These are phyloP conservation scores for Cynara cardunculus DNA, from an alignment of 129 eudicot species.

Conservation along the genomic window DNA sequence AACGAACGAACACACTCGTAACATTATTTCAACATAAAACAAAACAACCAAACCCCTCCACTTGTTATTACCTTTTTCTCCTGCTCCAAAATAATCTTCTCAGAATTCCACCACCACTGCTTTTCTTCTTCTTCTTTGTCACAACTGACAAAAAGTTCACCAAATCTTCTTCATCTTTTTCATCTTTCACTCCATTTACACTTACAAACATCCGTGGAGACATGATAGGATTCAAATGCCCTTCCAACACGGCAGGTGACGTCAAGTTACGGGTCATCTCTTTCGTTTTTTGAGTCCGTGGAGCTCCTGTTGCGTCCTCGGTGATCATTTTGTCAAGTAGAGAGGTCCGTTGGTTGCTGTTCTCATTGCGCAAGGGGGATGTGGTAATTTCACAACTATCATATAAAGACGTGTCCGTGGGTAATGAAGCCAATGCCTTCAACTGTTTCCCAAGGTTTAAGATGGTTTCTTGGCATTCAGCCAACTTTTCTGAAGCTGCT, in stretches of 20 bases:
- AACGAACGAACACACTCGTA: neutral
- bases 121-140: conserved; percentile 49
- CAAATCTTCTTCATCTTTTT: conserved; percentile 35
- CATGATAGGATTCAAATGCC: conserved; percentile 16
- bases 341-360: conserved; percentile 35
- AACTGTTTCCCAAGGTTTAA: conserved; percentile 62
- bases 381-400: conserved; percentile 20
- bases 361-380: conserved; percentile 8
- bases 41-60: conserved; percentile 19
- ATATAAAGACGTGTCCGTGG: conserved; percentile 26
- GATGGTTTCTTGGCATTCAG: conserved; percentile 74
- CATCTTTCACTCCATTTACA: conserved; percentile 39
- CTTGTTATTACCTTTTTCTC: conserved; percentile 36
- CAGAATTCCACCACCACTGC: conserved; percentile 56
- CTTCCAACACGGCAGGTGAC: conserved; percentile 25
- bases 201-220: conserved; percentile 35
- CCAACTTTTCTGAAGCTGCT: conserved; percentile 58
- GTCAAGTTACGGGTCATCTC: conserved; percentile 31
- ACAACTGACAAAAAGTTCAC: conserved; percentile 55
- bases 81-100: conserved; percentile 57
- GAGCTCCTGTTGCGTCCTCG: conserved; percentile 44
- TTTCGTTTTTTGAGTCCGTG: conserved; percentile 31
- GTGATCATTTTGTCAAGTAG: conserved; percentile 65
- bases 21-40: conserved; percentile 22
- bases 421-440: conserved; percentile 41